Evolutionary conservation across 148 eudicot genomes (phyloP), one percentile per base, ranked within the genome.

Genomic region (Nepenthes gracilis): DNA sequence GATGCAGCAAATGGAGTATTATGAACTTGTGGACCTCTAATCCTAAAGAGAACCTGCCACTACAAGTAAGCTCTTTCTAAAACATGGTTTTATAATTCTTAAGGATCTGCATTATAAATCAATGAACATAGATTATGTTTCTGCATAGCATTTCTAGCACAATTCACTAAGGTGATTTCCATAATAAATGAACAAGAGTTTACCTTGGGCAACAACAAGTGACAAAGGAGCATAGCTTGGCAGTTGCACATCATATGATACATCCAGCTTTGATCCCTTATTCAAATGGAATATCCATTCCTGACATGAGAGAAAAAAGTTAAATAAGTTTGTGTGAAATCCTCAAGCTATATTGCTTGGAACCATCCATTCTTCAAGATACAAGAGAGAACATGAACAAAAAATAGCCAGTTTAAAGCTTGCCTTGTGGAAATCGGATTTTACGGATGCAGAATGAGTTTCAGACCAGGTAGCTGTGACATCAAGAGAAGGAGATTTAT

Each of bases 131-230:
- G 11, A 5, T 45, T 5, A 0, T 11, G 11, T 54, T 32, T 54
- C 32, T 6, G 57, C 57, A 1, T 5, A 32, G 15, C 5, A n/a
- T 54, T 7, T 2, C 15, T 8, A 8, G 0, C 12, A 32, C 33
- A 8, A 32, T 32, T 61, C n/a, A 56, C 60, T 40, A 52, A 53
- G 36, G 9, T 51, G n/a, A 50, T 1, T 50, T 7, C 13, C 23
- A 15, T 40, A 10, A 36, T 38, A 9, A 13, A 23, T 72, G 23
- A 67, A 49, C n/a, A 36, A 33, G 53, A 35, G 33, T 65, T 37
- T 74, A 84, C 97, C 97, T 90, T 90, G 66, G 11, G 86, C 91
- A 77, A 90, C 73, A 58, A 87, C 61, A 61, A 90, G 94, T 62
- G 78, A 65, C 71, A 90, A 52, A 49, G 86, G 72, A 62, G 85